phyloP scores from a whole-genome alignment of 2,329 filamentous ascomycete genomes.

The Hymenoscyphus occultus region DNA sequence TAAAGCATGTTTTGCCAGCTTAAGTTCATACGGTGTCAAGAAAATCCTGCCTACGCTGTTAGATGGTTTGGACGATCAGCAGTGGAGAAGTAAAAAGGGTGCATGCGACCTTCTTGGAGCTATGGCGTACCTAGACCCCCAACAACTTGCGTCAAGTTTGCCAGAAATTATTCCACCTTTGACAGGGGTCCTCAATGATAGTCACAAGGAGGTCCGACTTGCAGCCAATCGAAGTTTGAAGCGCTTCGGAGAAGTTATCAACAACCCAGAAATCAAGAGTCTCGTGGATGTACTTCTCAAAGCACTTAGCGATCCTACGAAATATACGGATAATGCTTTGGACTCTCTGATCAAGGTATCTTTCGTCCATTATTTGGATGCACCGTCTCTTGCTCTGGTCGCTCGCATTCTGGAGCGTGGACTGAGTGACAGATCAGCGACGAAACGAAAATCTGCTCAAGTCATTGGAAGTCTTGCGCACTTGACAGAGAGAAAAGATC shows the following conservation, averaged over 20 bases:
- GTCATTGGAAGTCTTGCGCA: slow-evolving; percentile 98
- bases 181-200: slow-evolving; percentile 92
- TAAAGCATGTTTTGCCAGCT: slow-evolving; percentile 87
- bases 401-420: slow-evolving; percentile 94
- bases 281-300: slow-evolving; percentile 90
- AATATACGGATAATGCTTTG: slow-evolving; percentile 91
- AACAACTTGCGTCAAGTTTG: slow-evolving; percentile 86
- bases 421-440: slow-evolving; percentile 83
- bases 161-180: slow-evolving; percentile 96
- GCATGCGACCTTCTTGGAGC: slow-evolving; percentile 94
- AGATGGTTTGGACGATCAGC: slow-evolving; percentile 86
- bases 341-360: slow-evolving; percentile 97
- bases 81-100: slow-evolving; percentile 98
- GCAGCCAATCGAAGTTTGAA: slow-evolving; percentile 95
- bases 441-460: slow-evolving; percentile 93
- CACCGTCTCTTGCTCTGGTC: slow-evolving; percentile 89
- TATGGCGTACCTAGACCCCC: slow-evolving; percentile 97
- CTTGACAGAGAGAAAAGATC: slow-evolving; percentile 92
- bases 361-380: slow-evolving; percentile 97
- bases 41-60: slow-evolving; percentile 88
- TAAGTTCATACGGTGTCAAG: slow-evolving; percentile 96
- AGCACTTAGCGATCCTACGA: slow-evolving; percentile 94
- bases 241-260: slow-evolving; percentile 97
- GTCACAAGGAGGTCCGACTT: slow-evolving; percentile 91
- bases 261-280: slow-evolving; percentile 93